phyloP scores from a whole-genome alignment of 2,329 filamentous ascomycete species.

The Hypoxylon sp. region DNA sequence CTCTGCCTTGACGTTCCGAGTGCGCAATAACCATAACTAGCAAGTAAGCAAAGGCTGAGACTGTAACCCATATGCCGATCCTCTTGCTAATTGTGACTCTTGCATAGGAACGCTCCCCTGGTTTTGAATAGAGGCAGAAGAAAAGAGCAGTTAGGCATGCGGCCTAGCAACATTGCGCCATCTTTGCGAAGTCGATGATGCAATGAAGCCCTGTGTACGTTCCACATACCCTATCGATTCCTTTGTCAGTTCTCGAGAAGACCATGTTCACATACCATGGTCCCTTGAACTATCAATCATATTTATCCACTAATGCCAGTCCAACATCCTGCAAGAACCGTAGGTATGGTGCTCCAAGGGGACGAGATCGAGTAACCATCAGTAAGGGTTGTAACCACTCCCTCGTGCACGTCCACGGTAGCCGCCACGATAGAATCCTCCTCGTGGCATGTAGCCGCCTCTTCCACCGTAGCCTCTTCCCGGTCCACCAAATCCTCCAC shows the following conservation, averaged over 20 bases:
- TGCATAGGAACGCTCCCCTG: constrained; percentile 23
- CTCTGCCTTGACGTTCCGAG: constrained; percentile 19
- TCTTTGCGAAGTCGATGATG: constrained; percentile 36
- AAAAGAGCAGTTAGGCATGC: constrained; percentile 27
- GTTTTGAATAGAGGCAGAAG: constrained; percentile 29
- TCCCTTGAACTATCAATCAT: constrained; percentile 33
- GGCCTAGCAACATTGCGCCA: constrained; percentile 24
- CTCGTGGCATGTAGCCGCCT: constrained; percentile 64
- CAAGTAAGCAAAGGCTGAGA: constrained; percentile 27
- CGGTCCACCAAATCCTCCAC: constrained; percentile 62
- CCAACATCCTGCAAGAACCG: constrained; percentile 5
- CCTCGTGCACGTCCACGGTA: constrained; percentile 71
- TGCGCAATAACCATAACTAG: constrained; percentile 30
- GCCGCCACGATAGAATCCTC: constrained; percentile 71
- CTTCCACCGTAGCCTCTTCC: constrained; percentile 67
- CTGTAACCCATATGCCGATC: constrained; percentile 16
- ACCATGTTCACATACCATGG: constrained; percentile 21
- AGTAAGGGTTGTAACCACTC: constrained; percentile 75
- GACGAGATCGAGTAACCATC: constrained; percentile 46
- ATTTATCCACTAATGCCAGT: constrained; percentile 25
- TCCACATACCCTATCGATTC: constrained; percentile 35
- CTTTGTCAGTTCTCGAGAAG: constrained; percentile 25
- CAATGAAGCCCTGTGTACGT: constrained; percentile 36
- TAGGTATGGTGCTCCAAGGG: constrained; percentile 12
- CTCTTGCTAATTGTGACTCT: constrained; percentile 28